phyloP scores from a whole-genome alignment of 495 filamentous ascomycete species.

The Podospora pseudocomata region DNA sequence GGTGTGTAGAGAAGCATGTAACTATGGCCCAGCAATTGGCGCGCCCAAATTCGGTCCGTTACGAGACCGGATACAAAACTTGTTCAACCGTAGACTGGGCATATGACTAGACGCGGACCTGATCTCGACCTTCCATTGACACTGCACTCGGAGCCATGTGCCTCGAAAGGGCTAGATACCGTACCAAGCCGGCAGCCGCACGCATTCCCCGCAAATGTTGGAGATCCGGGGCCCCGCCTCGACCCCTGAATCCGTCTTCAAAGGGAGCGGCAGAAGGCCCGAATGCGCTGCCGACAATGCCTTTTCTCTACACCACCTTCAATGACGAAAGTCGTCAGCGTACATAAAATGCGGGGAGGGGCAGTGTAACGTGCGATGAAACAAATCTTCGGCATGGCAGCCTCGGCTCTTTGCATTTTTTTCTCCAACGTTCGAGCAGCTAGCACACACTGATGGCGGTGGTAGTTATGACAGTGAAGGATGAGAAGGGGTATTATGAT shows the following conservation, averaged over 20 bases:
- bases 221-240: slow-evolving; percentile 16
- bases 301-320: background rate
- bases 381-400: background rate
- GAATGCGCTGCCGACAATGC: slow-evolving; percentile 18
- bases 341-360: background rate
- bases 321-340: background rate
- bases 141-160: background rate
- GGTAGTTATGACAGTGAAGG: background rate
- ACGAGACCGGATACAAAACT: background rate
- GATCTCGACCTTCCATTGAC: background rate
- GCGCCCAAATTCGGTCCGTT: slow-evolving; percentile 5
- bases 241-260: slow-evolving; percentile 1
- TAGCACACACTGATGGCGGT: too few relatives aligned
- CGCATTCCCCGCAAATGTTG: slow-evolving; percentile 10
- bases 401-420: background rate
- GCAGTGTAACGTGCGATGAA: background rate
- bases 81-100: background rate
- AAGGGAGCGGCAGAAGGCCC: slow-evolving; percentile 23
- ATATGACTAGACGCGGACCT: background rate
- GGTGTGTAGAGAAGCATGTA: background rate
- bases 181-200: slow-evolving; percentile 6
- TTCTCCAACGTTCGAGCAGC: too few relatives aligned
- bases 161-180: slow-evolving; percentile 7
- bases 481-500: slow-evolving; percentile 6
- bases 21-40: background rate